Evolutionary conservation across 805 yeast species (phyloP), one percentile per base, ranked within the genome.

Genomic region (Ogataea glucozyma): DNA sequence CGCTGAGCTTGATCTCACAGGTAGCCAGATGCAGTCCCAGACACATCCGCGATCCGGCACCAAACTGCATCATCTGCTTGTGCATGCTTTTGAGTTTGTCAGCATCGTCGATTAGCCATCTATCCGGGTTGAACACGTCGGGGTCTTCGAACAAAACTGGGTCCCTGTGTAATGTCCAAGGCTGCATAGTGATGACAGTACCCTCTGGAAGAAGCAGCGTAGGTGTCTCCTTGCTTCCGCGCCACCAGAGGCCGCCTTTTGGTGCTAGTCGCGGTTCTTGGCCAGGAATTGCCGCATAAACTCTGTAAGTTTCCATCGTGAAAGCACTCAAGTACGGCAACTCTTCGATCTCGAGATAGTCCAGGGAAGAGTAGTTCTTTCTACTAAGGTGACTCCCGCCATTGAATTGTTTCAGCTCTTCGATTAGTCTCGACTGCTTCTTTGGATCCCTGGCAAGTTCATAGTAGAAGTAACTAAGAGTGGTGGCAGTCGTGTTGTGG

Each of bases 211-310:
- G 51, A 35, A 52, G 31, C n/a, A 57, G 35, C 4, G 49, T 31
- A 19, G 58, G 46, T 32, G 57, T 19, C 52, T 54, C 61, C 18
- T 56, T 43, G 38, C 57, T 47, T 4, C 64, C 62, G 13, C 58
- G 51, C 51, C 62, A 58, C 23, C 40, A 20, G 22, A 64, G 18
- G 2, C 68, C 68, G 5, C 37, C 47, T 11, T 47, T 40, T 1
- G 75, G 74, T 34, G 72, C 75, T 8, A 71, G 64, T 24, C 90
- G 58, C 2, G 88, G 88, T 58, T 83, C 88, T 32, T 81, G 73
- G 3, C 88, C 89, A 1, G 89, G 89, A 47, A 83, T 83, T 0
- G 88, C 81, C 3, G 88, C 70, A 59, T 83, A 85, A 0, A 82
- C 65, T 31, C 90, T 66, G 16, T 74, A 71, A 4, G 74, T 72